Evolutionary conservation across 306 rosid genomes (phyloP), one percentile per base, ranked within the genome.

Genomic region (Glycine soja): DNA sequence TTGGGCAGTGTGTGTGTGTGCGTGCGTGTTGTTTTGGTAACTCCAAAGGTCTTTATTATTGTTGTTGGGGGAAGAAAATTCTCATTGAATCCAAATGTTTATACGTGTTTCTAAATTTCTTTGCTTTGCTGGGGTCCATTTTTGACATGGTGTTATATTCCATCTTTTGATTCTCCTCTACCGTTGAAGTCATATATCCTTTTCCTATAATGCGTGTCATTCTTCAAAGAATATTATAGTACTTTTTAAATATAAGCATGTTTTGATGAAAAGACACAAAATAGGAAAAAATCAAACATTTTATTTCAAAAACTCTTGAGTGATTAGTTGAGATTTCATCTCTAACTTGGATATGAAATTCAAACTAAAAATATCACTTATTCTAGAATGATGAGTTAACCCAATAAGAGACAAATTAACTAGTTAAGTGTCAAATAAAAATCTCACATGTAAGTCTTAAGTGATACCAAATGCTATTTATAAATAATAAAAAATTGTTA

Each of bases 121-220:
- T 42, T 42, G 10, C 78, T 71, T 78, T 48, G 47, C 2, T 64
- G 69, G 80, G 81, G 58, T 52, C 79, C 80, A 63, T 9, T 40
- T 5, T 73, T 40, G 11, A 59, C 72, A 48, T 34, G 30, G 52
- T 61, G 36, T 66, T 64, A 36, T 34, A 51, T 72, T 66, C 74
- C 75, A 77, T 63, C 64, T 58, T 52, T 53, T 53, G 12, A 78
- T 79, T 56, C 59, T 57, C 47, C 38, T 15, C 58, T 40, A 3
- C 1, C 68, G 11, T 70, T 67, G 6, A 43, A 15, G 42, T 19
- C 42, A 6, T 36, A 16, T 46, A 51, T 38, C 65, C 40, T 16
- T 78, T 78, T 78, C 82, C 30, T 2, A 3, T 2, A 10, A 78
- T 78, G 61, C 15, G 16, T 78, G 3, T 19, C 47, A 78, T 52